These are phyloP conservation scores for Clarkia xantiana DNA, from an alignment of 345 rosid species.

Conservation along the genomic window DNA sequence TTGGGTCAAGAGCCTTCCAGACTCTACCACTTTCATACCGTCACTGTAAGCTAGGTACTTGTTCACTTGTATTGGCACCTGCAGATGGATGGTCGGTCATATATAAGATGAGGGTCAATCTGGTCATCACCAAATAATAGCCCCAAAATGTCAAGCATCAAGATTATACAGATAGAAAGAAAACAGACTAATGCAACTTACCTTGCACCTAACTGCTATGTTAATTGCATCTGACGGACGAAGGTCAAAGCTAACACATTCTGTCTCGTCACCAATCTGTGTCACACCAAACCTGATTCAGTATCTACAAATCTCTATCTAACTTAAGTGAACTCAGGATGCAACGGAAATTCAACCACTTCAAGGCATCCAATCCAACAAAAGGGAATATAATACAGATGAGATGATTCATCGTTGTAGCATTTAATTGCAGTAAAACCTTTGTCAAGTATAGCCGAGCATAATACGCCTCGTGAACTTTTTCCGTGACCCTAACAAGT, in stretches of 20 bases:
- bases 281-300: neutral
- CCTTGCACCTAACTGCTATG: constrained; percentile 98
- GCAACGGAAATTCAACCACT: neutral
- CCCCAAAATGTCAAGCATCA: neutral
- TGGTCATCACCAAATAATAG: too few species aligned
- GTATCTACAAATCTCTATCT: neutral
- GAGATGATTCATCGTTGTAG: neutral
- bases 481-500: constrained; percentile 80
- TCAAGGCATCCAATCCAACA: neutral
- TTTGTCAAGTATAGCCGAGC: constrained; percentile 74
- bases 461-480: constrained; percentile 87
- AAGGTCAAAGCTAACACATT: constrained; percentile 71
- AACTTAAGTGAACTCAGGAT: neutral
- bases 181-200: constrained; percentile 7
- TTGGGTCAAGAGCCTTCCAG: constrained; percentile 44
- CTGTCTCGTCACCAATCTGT: constrained; percentile 50
- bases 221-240: constrained; percentile 97
- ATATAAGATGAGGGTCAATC: too few species aligned
- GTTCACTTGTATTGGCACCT: constrained; percentile 95
- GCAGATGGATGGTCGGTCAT: neutral
- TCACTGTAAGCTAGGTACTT: constrained; percentile 84
- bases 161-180: neutral
- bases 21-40: constrained; percentile 82
- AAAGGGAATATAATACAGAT: neutral
- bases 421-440: constrained; percentile 18